Percentiles rank a stretch among this genome's conserved stretches.
Conservation (phyloP, 345 rosid genomes). For the Hibiscus mutabilis region DNA sequence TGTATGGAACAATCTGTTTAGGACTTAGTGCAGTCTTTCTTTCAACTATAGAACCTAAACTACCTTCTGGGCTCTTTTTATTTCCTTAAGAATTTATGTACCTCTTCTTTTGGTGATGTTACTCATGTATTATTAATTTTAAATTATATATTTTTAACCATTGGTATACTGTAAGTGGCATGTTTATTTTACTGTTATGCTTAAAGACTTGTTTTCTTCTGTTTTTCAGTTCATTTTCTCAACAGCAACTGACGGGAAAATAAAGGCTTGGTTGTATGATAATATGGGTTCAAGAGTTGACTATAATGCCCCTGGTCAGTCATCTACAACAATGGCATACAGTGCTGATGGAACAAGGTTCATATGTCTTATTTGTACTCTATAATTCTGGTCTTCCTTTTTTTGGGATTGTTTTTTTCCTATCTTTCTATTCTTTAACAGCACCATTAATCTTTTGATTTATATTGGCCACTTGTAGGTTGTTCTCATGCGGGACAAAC, state of each 20-base stretch:
- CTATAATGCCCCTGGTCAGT: conserved; percentile 75
- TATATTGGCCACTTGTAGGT: conserved; percentile 28
- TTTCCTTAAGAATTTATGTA: background rate
- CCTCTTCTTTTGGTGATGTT: background rate
- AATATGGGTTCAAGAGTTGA: conserved; percentile 66
- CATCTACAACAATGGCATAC: conserved; percentile 68
- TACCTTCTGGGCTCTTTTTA: background rate
- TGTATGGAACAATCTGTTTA: background rate
- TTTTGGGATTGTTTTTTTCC: conserved; percentile 3
- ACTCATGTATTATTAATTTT: too few species aligned
- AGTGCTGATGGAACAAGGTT: conserved; percentile 87
- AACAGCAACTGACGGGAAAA: conserved; percentile 74
- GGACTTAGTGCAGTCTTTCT: background rate
- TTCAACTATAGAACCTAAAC: background rate
- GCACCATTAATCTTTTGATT: conserved; percentile 10
- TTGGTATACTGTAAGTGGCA: conserved; percentile 3
- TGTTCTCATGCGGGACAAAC: conserved; percentile 78
- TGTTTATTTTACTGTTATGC: background rate
- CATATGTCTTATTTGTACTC: background rate
- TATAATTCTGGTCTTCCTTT: background rate
- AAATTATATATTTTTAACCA: background rate
- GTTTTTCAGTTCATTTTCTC: conserved; percentile 61
- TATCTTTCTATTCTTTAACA: conserved; percentile 1
- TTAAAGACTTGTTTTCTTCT: conserved; percentile 5
- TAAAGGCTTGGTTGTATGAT: conserved; percentile 84